phyloP scores from a whole-genome alignment of 345 rosid genomes.

The Odontarrhena argentea region DNA sequence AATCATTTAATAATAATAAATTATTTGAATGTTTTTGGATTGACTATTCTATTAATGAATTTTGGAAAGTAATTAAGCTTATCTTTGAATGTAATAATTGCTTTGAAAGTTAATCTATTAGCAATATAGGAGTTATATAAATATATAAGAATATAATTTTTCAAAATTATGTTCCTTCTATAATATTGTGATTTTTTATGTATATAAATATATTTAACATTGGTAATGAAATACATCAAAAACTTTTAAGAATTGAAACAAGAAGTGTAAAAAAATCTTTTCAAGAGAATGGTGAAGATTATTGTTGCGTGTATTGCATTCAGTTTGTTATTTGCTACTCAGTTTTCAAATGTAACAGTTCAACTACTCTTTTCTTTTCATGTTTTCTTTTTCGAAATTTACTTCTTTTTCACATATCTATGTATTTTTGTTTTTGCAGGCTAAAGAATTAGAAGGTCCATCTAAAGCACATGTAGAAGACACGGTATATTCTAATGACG shows the following conservation, averaged over 20 bases:
- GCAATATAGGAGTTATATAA: too few species aligned
- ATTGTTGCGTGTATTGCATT: neutral
- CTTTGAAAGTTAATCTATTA: too few species aligned
- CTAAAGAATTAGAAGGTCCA: slow-evolving; percentile 3
- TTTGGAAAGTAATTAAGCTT: too few species aligned
- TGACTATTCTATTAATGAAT: too few species aligned
- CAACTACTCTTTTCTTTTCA: neutral
- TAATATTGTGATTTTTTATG: slow-evolving; percentile 2
- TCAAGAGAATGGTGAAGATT: slow-evolving; percentile 10
- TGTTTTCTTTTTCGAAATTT: neutral
- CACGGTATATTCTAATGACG: slow-evolving; percentile 8
- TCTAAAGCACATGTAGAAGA: neutral
- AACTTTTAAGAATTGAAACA: neutral
- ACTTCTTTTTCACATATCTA: neutral
- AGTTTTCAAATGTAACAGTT: slow-evolving; percentile 24
- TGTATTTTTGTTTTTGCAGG: slow-evolving; percentile 3
- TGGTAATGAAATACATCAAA: neutral
- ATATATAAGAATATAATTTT: too few species aligned
- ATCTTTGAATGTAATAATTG: too few species aligned
- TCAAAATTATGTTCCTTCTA: slow-evolving; percentile 10
- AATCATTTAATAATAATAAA: too few species aligned
- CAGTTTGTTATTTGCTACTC: slow-evolving; percentile 24
- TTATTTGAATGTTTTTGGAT: too few species aligned
- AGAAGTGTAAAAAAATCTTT: neutral
- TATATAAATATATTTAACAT: slow-evolving; percentile 20